A percentile compares a stretch with the other conserved stretches of the same genome.
Evolutionary conservation across 2,329 filamentous ascomycete species (phyloP).

Genomic region (Fusarium tuaranense): DNA sequence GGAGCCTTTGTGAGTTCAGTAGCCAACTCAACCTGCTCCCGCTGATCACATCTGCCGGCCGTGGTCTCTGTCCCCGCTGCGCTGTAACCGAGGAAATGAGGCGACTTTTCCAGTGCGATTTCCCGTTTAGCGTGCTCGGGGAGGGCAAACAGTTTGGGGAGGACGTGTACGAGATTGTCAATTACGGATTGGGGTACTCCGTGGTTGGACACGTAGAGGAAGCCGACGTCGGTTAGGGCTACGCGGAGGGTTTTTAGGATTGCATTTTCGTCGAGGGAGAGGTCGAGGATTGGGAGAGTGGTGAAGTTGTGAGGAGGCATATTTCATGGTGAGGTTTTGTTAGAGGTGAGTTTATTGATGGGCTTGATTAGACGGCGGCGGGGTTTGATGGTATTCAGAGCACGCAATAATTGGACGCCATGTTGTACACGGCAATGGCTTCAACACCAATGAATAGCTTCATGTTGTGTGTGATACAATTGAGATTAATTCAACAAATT

Average conservation of each 20-base stretch:
- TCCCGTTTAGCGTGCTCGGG: constrained; percentile 51
- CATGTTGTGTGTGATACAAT: background rate
- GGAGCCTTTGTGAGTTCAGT: constrained; percentile 61
- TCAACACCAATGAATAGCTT: background rate
- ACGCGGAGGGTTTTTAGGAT: constrained; percentile 58
- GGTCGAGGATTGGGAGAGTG: constrained; percentile 62
- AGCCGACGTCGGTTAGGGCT: constrained; percentile 63
- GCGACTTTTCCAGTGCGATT: constrained; percentile 63
- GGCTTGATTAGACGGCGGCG: background rate
- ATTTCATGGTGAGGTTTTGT: background rate
- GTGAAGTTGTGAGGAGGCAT: constrained; percentile 44
- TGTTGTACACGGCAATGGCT: background rate
- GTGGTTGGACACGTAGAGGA: constrained; percentile 65
- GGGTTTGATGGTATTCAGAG: background rate
- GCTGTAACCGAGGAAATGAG: constrained; percentile 72
- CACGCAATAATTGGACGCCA: background rate
- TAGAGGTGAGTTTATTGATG: background rate
- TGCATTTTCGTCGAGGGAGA: constrained; percentile 55
- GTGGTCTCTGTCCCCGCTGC: constrained; percentile 67
- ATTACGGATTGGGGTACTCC: constrained; percentile 53
- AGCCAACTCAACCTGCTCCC: constrained; percentile 72
- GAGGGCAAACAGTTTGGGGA: constrained; percentile 60
- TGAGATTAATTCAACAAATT: background rate
- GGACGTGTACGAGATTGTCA: constrained; percentile 50
- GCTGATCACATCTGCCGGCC: constrained; percentile 60